Evolutionary conservation across 805 yeast genomes (phyloP), one percentile per base, ranked within the genome.

Genomic region (Kluyveromyces nonfermentans): DNA sequence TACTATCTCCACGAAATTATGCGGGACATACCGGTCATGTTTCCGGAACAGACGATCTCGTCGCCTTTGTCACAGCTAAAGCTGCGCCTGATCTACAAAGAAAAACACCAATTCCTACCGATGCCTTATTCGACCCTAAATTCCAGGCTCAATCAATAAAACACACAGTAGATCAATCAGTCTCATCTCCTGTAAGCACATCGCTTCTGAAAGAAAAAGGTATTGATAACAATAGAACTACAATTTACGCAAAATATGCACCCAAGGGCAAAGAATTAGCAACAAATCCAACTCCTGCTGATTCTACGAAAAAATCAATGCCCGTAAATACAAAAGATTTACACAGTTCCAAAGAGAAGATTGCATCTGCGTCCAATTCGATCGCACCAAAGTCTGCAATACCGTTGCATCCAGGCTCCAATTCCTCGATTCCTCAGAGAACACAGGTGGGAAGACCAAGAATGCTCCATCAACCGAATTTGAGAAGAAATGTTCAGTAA

Each of bases 151-250:
- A 74, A 35, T 76, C 76, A 5, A 74, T 72, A 12, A 73, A 70
- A 49, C 74, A 78, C 43, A 79, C 82, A 0, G 67, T 82, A 12
- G 88, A 84, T 58, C 90, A 82, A 37, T 70, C 73, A 1, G 78
- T 74, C 45, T 82, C 89, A 0, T 74, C 77, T 3, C 88, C 84
- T 2, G 67, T 83, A 7, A 62, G 63, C 17, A 49, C 50, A 3
- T 51, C 51, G 22, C 43, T 46, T 1, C 40, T 57, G 20, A 56
- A 54, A 37, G 60, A 57, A 30, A 58, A 52, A 37, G 59, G 56
- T 2, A 40, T 52, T 14, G 44, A 47, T 16, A 42, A 37, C 20
- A 38, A 57, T 4, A 51, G 60, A 42, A 55, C 50, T 12, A 35
- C 52, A 6, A 35, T 51, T 2, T 62, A 62, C 45, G 52, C 59